phyloP scores from a whole-genome alignment of 495 filamentous ascomycete species.

The Hypoxylon intermedium region DNA sequence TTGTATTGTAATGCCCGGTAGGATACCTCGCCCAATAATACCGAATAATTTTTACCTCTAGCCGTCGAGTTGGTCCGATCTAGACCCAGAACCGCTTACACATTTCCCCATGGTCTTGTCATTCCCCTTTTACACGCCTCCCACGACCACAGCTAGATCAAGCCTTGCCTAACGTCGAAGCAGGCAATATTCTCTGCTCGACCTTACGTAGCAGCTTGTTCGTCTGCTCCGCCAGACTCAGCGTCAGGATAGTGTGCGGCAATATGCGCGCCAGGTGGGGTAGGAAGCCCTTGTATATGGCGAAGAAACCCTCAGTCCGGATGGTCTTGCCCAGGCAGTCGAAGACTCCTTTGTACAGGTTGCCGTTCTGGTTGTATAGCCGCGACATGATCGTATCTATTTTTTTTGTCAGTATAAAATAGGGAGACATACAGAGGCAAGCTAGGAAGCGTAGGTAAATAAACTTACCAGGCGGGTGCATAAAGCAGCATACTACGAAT shows the following conservation, averaged over 20 bases:
- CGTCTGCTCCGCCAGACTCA: constrained; percentile 95
- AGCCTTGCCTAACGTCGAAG: constrained; percentile 39
- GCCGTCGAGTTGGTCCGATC: too few species aligned
- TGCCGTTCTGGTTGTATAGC: constrained; percentile 98
- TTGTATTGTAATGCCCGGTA: too few species aligned
- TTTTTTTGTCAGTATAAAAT: constrained; percentile 9
- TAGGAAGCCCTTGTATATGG: constrained; percentile 98
- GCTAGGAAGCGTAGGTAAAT: too few species aligned
- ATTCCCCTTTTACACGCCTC: background rate
- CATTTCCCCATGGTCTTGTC: background rate
- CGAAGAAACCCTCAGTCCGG: constrained; percentile 85
- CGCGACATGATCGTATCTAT: constrained; percentile 97
- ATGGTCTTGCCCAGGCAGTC: constrained; percentile 93
- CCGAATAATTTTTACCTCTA: too few species aligned
- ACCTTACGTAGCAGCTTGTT: constrained; percentile 85
- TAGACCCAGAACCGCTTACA: too few species aligned
- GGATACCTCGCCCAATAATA: too few species aligned
- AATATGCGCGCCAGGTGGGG: constrained; percentile 93
- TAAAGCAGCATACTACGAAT: constrained; percentile 95
- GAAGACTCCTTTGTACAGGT: constrained; percentile 89
- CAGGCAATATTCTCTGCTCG: constrained; percentile 69
- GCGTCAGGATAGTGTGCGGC: constrained; percentile 91
- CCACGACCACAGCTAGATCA: constrained; percentile 11
- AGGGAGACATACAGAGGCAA: background rate
- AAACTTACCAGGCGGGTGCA: constrained; percentile 94